Percentiles rank a stretch among this genome's conserved stretches.
Evolutionary conservation across 495 filamentous ascomycete species (phyloP).

Genomic region (Penicillium mononematosum): DNA sequence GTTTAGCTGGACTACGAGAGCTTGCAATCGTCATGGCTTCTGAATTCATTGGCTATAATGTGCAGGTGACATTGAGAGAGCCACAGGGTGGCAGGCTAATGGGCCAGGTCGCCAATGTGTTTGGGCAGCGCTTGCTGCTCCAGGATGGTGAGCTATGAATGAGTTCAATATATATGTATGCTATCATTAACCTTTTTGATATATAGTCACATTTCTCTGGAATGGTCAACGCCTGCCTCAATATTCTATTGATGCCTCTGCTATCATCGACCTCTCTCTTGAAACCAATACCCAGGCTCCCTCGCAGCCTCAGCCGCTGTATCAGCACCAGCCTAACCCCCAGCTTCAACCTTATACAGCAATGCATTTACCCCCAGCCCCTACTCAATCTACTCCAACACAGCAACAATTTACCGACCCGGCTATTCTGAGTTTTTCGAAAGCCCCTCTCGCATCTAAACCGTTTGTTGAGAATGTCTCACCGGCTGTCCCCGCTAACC

Average conservation of each 20-base stretch:
- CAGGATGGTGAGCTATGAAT: conserved; percentile 62
- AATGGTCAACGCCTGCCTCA: conserved; percentile 47
- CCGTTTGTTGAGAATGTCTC: conserved; percentile 8
- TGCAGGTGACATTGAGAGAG: conserved; percentile 68
- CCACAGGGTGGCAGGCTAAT: conserved; percentile 65
- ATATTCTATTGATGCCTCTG: conserved; percentile 54
- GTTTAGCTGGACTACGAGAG: conserved; percentile 2
- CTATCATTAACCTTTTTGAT: neutral
- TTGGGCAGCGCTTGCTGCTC: conserved; percentile 71
- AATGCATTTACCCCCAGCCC: neutral
- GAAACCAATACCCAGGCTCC: conserved; percentile 36
- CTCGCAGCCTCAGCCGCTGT: conserved; percentile 28
- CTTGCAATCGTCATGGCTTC: conserved; percentile 51
- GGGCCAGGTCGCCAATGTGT: conserved; percentile 72
- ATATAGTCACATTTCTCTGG: conserved; percentile 48
- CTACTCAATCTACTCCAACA: conserved; percentile 12
- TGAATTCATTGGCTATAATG: conserved; percentile 76
- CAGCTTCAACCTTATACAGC: neutral
- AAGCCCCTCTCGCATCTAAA: conserved; percentile 24
- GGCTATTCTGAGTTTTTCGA: conserved; percentile 52
- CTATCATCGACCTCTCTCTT: conserved; percentile 56
- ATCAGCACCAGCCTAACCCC: conserved; percentile 11
- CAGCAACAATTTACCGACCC: conserved; percentile 52
- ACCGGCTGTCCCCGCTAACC: neutral
- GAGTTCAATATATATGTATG: neutral